Evolutionary conservation across 169 alveolate genomes (phyloP).

Genomic region (Hepatocystis sp.): DNA sequence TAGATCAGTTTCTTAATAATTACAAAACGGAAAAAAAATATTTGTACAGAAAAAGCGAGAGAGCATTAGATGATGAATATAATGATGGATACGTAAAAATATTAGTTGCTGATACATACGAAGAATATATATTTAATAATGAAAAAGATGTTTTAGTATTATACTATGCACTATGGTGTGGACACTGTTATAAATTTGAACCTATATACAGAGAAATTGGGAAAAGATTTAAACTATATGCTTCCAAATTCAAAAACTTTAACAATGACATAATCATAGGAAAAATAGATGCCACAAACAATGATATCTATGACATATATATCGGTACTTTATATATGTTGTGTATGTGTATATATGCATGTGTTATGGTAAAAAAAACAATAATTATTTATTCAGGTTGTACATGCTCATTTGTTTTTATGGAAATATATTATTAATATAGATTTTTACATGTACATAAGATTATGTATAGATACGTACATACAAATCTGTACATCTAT

Average conservation of each 20-base stretch:
- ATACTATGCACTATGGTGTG: slow-evolving; percentile 96
- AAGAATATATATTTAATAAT: slow-evolving; percentile 83
- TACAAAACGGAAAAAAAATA: slow-evolving; percentile 26
- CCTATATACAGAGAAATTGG: slow-evolving; percentile 91
- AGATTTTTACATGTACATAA: background rate
- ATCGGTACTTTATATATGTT: slow-evolving; percentile 15
- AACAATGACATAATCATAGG: slow-evolving; percentile 47
- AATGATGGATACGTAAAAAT: slow-evolving; percentile 75
- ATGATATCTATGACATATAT: slow-evolving; percentile 44
- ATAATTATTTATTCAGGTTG: no score
- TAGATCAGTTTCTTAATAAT: slow-evolving; percentile 40
- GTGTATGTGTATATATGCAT: background rate
- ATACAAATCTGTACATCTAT: background rate
- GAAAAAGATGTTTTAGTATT: slow-evolving; percentile 88
- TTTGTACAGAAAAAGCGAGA: slow-evolving; percentile 64
- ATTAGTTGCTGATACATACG: slow-evolving; percentile 85
- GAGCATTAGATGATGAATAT: slow-evolving; percentile 55
- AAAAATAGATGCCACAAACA: slow-evolving; percentile 71
- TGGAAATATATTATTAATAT: background rate
- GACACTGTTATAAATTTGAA: slow-evolving; percentile 95
- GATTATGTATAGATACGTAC: background rate
- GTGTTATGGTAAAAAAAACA: no score
- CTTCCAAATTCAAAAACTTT: slow-evolving; percentile 16
- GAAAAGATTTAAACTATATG: slow-evolving; percentile 45
- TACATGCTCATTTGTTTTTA: background rate